Conservation (phyloP, 2,329 filamentous ascomycete species). For the Alternaria angustiovoidea region DNA sequence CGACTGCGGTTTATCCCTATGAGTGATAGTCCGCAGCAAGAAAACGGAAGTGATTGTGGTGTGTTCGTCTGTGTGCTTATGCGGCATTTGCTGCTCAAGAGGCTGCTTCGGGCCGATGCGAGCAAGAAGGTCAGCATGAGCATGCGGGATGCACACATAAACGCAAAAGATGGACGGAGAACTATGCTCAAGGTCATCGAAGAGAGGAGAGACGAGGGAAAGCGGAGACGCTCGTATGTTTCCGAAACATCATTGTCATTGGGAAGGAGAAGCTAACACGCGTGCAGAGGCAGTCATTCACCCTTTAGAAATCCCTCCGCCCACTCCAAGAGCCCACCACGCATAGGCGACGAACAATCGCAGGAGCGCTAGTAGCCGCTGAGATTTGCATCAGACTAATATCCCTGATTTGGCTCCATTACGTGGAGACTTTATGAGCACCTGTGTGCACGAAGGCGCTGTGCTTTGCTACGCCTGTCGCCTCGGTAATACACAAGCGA, state of each 20-base stretch:
- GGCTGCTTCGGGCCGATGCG: slow-evolving; percentile 79
- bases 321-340: slow-evolving; percentile 48
- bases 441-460: not conserved
- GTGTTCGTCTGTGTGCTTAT: slow-evolving; percentile 96
- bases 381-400: not conserved
- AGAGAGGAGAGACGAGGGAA: slow-evolving; percentile 83
- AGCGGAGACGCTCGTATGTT: slow-evolving; percentile 80
- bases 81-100: slow-evolving; percentile 88
- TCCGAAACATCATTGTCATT: not conserved
- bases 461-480: not conserved
- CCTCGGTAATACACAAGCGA: not conserved
- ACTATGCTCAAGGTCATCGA: slow-evolving; percentile 94
- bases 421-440: not conserved
- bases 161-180: slow-evolving; percentile 80
- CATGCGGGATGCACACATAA: slow-evolving; percentile 83
- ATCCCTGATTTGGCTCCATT: not conserved
- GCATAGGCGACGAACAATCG: slow-evolving; percentile 48
- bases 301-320: slow-evolving; percentile 43
- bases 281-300: slow-evolving; percentile 43
- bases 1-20: slow-evolving; percentile 80
- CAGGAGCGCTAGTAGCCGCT: slow-evolving; percentile 15
- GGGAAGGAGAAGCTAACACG: not conserved
- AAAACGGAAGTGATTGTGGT: slow-evolving; percentile 92
- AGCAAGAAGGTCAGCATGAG: slow-evolving; percentile 94
- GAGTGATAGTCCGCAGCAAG: slow-evolving; percentile 86